Evolutionary conservation across 2,329 filamentous ascomycete species (phyloP).

Genomic region (Monilinia vaccinii-corymbosi): DNA sequence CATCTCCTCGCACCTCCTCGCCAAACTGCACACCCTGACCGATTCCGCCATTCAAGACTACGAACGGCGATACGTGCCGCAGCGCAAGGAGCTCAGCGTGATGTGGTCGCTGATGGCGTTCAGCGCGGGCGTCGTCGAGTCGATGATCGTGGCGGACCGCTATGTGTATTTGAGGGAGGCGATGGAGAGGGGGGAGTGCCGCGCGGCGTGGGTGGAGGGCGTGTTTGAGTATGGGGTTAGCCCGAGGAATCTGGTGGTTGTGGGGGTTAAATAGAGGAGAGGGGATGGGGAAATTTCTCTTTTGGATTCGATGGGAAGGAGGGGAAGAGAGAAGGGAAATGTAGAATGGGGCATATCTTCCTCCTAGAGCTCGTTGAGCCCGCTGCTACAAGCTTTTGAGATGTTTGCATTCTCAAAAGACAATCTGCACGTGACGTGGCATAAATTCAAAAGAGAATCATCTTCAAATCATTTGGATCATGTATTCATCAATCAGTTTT

Average conservation of each 20-base stretch:
- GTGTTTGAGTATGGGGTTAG: conserved; percentile 85
- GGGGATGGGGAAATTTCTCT: neutral
- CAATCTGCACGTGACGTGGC: neutral
- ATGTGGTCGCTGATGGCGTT: conserved; percentile 97
- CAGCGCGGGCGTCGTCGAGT: conserved; percentile 80
- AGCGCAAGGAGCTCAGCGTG: conserved; percentile 74
- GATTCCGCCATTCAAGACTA: conserved; percentile 71
- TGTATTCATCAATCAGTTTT: neutral
- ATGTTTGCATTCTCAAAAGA: neutral
- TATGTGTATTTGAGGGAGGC: conserved; percentile 85
- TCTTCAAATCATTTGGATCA: too few relatives aligned
- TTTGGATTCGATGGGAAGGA: neutral
- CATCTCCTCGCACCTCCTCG: conserved; percentile 50
- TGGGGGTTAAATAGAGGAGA: conserved; percentile 60
- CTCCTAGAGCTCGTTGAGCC: neutral
- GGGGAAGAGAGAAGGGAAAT: neutral
- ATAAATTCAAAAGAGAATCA: neutral
- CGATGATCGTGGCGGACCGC: conserved; percentile 80
- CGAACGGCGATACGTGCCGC: conserved; percentile 50
- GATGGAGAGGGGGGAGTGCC: conserved; percentile 55
- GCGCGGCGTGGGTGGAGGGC: conserved; percentile 79
- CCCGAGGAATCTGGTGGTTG: conserved; percentile 85
- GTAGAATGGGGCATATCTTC: neutral
- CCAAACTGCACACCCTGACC: conserved; percentile 58
- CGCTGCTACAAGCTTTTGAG: neutral